These are phyloP conservation scores for Usnea hakonensis DNA, from an alignment of 495 filamentous ascomycete species.

Conservation along the genomic window DNA sequence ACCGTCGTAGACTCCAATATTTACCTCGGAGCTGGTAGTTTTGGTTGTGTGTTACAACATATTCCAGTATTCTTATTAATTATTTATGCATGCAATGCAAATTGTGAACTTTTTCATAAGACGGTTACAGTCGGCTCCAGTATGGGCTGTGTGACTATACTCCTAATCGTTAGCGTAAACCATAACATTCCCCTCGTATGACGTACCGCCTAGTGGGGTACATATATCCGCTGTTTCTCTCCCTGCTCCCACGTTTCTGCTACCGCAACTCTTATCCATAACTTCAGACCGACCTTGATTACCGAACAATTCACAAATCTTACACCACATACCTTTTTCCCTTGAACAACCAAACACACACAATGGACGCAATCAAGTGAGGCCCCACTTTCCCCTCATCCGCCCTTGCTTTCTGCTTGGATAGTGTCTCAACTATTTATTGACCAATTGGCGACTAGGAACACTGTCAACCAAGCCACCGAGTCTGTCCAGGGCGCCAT, in stretches of 20 bases:
- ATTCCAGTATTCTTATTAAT: not conserved
- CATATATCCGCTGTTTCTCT: not conserved
- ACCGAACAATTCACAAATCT: not conserved
- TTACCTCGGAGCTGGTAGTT: too few relatives aligned
- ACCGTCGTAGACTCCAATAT: not conserved
- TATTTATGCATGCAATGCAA: constrained; percentile 5
- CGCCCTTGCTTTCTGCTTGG: not conserved
- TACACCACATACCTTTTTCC: constrained; percentile 18
- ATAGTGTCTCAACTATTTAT: too few relatives aligned
- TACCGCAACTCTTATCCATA: not conserved
- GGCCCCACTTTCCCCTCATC: not conserved
- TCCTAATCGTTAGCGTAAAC: not conserved
- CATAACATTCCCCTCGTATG: not conserved
- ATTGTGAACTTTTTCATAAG: not conserved
- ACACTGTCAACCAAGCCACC: constrained; percentile 55
- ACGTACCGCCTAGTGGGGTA: not conserved
- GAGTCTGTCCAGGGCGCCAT: constrained; percentile 48
- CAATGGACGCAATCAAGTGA: constrained; percentile 27
- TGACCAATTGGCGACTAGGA: constrained; percentile 25
- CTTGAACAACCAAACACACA: constrained; percentile 20
- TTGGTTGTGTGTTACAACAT: not conserved
- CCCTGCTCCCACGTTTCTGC: not conserved
- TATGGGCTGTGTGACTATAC: not conserved
- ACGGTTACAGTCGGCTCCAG: not conserved
- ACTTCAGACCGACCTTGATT: not conserved